Percentiles rank a stretch among this genome's conserved stretches.
Conservation (phyloP, 805 yeast species). For the Torulaspora franciscae region DNA sequence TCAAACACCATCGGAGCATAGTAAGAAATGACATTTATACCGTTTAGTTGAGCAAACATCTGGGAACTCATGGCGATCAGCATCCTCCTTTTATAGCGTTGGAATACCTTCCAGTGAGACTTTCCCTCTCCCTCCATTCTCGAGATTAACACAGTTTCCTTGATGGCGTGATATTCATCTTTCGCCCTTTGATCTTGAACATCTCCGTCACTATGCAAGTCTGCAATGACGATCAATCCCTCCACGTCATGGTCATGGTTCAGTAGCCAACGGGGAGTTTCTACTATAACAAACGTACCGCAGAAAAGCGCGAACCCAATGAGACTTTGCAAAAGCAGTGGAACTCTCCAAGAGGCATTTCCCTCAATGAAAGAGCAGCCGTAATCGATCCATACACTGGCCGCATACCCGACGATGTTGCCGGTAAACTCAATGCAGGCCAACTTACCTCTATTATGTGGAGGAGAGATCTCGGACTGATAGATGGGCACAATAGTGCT, state of each 20-base stretch:
- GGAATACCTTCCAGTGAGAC: constrained; percentile 70
- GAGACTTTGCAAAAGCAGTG: constrained; percentile 67
- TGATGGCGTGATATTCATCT: constrained; percentile 71
- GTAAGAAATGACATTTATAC: constrained; percentile 87
- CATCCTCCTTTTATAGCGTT: constrained; percentile 68
- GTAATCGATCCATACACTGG: constrained; percentile 86
- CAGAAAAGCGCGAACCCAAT: constrained; percentile 62
- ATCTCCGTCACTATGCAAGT: constrained; percentile 73
- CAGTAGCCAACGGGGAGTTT: constrained; percentile 85
- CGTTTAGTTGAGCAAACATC: constrained; percentile 89
- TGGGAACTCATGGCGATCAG: constrained; percentile 87
- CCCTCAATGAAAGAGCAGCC: constrained; percentile 57
- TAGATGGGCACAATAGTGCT: constrained; percentile 83
- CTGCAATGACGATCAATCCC: constrained; percentile 80
- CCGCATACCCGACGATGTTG: constrained; percentile 72
- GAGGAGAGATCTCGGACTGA: constrained; percentile 85
- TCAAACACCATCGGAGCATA: constrained; percentile 93
- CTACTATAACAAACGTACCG: constrained; percentile 78
- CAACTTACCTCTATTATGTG: constrained; percentile 72
- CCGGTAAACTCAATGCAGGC: constrained; percentile 89
- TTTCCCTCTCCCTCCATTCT: constrained; percentile 73
- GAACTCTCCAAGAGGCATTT: constrained; percentile 70
- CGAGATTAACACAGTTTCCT: constrained; percentile 70
- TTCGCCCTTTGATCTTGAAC: constrained; percentile 64
- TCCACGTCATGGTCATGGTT: constrained; percentile 77